A percentile compares a stretch with the other conserved stretches of the same genome.
phyloP scores from a whole-genome alignment of 1,139 yeast genomes.

The Pichia sp. region DNA sequence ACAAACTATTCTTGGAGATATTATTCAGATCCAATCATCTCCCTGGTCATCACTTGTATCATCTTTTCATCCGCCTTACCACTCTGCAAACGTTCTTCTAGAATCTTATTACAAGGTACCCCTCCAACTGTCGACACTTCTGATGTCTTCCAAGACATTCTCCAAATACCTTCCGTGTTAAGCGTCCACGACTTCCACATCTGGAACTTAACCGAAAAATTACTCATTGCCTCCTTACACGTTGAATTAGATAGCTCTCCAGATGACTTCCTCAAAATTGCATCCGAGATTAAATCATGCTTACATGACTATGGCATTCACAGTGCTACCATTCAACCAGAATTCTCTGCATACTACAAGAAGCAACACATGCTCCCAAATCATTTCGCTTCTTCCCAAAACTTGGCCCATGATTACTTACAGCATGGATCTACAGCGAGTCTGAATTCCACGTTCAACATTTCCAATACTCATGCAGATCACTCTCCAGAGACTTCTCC shows the following conservation, averaged over 20 bases:
- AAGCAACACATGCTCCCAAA: slow-evolving; percentile 23
- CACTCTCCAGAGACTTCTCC: slow-evolving; percentile 2
- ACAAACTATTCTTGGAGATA: slow-evolving; percentile 84
- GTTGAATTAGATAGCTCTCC: slow-evolving; percentile 63
- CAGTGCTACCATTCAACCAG: slow-evolving; percentile 95
- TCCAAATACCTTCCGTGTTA: slow-evolving; percentile 61
- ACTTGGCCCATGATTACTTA: slow-evolving; percentile 12
- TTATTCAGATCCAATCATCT: slow-evolving; percentile 80
- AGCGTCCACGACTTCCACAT: slow-evolving; percentile 94
- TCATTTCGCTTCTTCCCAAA: slow-evolving; percentile 20
- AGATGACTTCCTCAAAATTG: slow-evolving; percentile 63
- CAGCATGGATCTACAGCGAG: slow-evolving; percentile 1
- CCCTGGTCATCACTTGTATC: slow-evolving; percentile 77
- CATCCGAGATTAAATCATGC: slow-evolving; percentile 68
- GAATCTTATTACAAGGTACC: slow-evolving; percentile 86
- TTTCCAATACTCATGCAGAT: slow-evolving; percentile 4
- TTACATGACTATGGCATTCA: slow-evolving; percentile 83
- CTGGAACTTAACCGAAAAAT: slow-evolving; percentile 90
- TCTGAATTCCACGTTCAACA: slow-evolving; percentile 8
- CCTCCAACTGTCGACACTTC: slow-evolving; percentile 78
- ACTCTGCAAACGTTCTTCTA: slow-evolving; percentile 76
- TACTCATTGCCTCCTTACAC: slow-evolving; percentile 84
- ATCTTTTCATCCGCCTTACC: slow-evolving; percentile 92
- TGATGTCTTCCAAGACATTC: slow-evolving; percentile 60
- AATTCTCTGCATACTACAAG: slow-evolving; percentile 38